Conservation (phyloP, 768 basidiomycete species). For the Calocybe indica region DNA sequence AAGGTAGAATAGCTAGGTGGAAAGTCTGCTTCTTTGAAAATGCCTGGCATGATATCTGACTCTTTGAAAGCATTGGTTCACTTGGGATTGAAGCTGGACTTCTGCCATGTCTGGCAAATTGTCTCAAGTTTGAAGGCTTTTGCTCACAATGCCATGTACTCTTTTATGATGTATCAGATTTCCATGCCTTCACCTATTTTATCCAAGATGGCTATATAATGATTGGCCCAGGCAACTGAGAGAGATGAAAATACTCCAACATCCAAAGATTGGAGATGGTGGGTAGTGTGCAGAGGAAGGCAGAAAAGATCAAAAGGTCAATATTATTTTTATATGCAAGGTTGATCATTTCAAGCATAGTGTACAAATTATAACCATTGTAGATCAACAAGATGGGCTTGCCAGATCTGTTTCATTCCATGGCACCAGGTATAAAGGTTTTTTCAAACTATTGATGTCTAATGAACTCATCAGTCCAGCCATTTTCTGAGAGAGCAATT, state of each 20-base stretch:
- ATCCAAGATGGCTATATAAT: constrained; percentile 14
- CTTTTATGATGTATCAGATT: constrained; percentile 17
- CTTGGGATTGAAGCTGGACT: background rate
- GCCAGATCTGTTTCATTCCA: constrained; percentile 7
- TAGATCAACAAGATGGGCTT: constrained; percentile 25
- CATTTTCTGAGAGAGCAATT: constrained; percentile 27
- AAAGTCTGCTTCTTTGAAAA: constrained; percentile 16
- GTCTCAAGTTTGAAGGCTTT: constrained; percentile 10
- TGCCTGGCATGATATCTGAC: constrained; percentile 8
- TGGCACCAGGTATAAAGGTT: constrained; percentile 24
- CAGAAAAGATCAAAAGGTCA: constrained; percentile 26
- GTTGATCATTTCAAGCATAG: constrained; percentile 21
- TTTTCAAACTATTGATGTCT: constrained; percentile 31
- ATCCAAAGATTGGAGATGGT: constrained; percentile 28
- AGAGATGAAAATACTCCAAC: constrained; percentile 32
- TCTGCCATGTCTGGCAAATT: constrained; percentile 14
- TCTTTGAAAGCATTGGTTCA: too few relatives aligned
- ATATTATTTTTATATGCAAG: constrained; percentile 21
- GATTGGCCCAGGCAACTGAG: constrained; percentile 17
- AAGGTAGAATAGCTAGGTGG: constrained; percentile 12
- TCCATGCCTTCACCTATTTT: constrained; percentile 16
- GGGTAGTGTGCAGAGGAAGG: constrained; percentile 34
- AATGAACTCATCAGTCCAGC: constrained; percentile 34
- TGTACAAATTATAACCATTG: constrained; percentile 33
- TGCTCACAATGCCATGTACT: constrained; percentile 19